Conservation (phyloP, 1,284 basidiomycete species). For the Microbotryomycetes sp. region DNA sequence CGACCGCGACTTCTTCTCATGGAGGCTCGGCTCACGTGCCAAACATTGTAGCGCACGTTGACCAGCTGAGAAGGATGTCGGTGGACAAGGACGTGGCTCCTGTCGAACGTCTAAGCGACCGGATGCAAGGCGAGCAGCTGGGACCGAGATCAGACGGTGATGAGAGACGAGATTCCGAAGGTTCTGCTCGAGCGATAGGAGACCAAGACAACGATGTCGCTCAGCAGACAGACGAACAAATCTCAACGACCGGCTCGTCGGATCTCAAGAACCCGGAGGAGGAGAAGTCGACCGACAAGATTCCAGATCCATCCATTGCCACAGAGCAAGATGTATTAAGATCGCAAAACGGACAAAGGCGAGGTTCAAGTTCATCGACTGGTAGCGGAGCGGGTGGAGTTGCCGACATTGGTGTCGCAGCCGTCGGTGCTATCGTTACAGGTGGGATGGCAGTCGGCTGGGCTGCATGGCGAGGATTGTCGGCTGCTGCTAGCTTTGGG, state of each 20-base stretch:
- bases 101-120: neutral
- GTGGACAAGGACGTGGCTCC: neutral
- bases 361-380: neutral
- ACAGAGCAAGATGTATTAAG: neutral
- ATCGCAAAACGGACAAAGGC: neutral
- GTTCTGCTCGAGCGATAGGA: neutral
- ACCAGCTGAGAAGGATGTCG: neutral
- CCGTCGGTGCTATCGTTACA: conserved; percentile 14
- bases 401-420: conserved; percentile 10
- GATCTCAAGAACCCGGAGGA: neutral
- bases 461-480: neutral
- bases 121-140: neutral
- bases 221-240: neutral
- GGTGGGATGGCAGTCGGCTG: conserved; percentile 20
- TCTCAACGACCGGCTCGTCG: neutral
- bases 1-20: neutral
- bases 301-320: neutral
- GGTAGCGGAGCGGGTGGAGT: neutral
- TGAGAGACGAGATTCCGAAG: neutral
- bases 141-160: neutral
- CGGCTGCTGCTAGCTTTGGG: conserved; percentile 1
- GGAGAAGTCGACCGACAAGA: neutral
- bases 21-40: neutral
- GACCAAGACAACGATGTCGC: neutral
- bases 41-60: neutral